phyloP scores from a whole-genome alignment of 257 asterid genomes.

The Forsythia viridissima region DNA sequence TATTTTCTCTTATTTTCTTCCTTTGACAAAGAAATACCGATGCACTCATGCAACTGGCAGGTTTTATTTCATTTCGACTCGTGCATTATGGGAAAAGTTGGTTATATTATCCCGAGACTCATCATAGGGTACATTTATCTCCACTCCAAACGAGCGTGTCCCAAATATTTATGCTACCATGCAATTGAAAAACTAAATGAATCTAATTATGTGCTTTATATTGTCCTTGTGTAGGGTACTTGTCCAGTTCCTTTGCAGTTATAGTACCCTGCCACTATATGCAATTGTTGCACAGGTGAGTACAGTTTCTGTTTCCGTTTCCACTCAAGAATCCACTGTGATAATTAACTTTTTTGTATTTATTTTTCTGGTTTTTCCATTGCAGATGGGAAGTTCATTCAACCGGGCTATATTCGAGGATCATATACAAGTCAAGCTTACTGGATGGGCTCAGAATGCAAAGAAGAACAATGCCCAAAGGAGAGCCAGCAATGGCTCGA shows the following conservation, averaged over 20 bases:
- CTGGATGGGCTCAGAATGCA: slow-evolving; percentile 68
- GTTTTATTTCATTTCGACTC: slow-evolving; percentile 53
- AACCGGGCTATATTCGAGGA: slow-evolving; percentile 64
- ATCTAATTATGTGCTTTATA: not conserved
- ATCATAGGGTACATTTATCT: slow-evolving; percentile 50
- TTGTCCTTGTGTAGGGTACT: slow-evolving; percentile 42
- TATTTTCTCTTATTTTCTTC: not conserved
- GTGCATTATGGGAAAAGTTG: slow-evolving; percentile 69
- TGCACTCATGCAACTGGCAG: slow-evolving; percentile 26
- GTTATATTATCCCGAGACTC: slow-evolving; percentile 54
- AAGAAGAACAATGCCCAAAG: slow-evolving; percentile 39
- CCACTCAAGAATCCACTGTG: not conserved
- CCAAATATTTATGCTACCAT: no score
- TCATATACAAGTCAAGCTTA: slow-evolving; percentile 48
- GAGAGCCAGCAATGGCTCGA: slow-evolving; percentile 27
- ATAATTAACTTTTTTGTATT: not conserved
- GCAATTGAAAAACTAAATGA: not conserved
- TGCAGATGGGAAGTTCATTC: slow-evolving; percentile 74
- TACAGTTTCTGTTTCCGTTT: not conserved
- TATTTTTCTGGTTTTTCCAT: not conserved
- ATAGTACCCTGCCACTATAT: slow-evolving; percentile 79
- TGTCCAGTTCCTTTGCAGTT: slow-evolving; percentile 75
- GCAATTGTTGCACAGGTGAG: slow-evolving; percentile 75
- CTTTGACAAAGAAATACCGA: not conserved
- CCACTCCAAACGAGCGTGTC: not conserved